phyloP scores from a whole-genome alignment of 176 grass and related monocot species.

The Triticum urartu region DNA sequence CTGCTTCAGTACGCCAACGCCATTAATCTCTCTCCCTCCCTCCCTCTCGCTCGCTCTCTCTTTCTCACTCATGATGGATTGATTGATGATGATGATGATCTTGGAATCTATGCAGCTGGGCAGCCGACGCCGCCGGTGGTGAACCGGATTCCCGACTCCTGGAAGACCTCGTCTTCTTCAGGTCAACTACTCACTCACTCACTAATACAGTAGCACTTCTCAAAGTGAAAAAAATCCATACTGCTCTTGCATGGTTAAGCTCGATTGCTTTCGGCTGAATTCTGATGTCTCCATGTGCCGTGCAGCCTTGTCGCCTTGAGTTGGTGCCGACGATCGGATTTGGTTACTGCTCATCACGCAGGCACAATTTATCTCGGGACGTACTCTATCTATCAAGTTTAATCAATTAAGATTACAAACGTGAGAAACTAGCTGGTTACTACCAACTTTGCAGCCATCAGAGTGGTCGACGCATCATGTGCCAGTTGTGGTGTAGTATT shows the following conservation, averaged over 20 bases:
- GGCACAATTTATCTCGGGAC: background rate
- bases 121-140: conserved; percentile 24
- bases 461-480: background rate
- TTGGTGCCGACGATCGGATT: background rate
- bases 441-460: background rate
- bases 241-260: background rate
- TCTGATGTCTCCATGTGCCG: background rate
- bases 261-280: background rate
- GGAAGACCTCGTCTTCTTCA: background rate
- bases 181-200: background rate
- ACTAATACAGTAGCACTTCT: too few relatives aligned
- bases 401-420: background rate
- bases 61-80: background rate
- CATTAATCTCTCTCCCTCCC: background rate
- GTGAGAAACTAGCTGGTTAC: background rate
- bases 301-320: background rate
- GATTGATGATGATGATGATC: background rate
- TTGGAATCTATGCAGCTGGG: conserved; percentile 21
- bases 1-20: conserved; percentile 39
- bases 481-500: background rate
- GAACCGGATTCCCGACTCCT: background rate
- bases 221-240: background rate
- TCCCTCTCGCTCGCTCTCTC: background rate
- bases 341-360: background rate
- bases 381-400: background rate